Evolutionary conservation across 1,139 yeast species (phyloP).

Genomic region (Candida tropicalis): DNA sequence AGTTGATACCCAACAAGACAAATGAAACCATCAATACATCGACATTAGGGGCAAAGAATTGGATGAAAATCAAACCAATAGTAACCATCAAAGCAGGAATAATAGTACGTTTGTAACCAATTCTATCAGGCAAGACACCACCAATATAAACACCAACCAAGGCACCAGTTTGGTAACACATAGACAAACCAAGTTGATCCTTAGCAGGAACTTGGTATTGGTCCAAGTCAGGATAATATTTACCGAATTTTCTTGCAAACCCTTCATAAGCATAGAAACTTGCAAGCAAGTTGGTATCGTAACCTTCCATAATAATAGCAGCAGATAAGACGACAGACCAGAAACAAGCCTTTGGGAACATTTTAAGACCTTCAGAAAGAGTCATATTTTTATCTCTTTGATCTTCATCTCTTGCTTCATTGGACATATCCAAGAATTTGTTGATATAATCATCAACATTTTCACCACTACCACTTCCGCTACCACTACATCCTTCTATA

Average conservation of each 20-base stretch:
- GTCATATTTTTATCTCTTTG: conserved; percentile 45
- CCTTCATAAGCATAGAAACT: conserved; percentile 43
- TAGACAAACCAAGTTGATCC: conserved; percentile 51
- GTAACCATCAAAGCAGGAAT: conserved; percentile 37
- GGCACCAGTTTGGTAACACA: conserved; percentile 49
- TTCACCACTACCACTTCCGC: conserved; percentile 19
- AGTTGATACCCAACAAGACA: conserved; percentile 48
- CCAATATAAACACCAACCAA: conserved; percentile 48
- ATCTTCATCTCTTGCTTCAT: conserved; percentile 42
- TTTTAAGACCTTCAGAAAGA: conserved; percentile 42
- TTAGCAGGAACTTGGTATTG: conserved; percentile 43
- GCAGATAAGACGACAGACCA: conserved; percentile 44
- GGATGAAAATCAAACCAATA: conserved; percentile 48
- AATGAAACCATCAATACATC: conserved; percentile 49
- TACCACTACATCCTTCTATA: conserved; percentile 19
- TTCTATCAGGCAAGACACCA: conserved; percentile 46
- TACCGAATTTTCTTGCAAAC: conserved; percentile 38
- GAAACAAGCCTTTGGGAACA: conserved; percentile 44
- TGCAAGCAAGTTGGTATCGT: conserved; percentile 39
- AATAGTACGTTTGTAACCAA: conserved; percentile 50
- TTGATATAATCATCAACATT: conserved; percentile 37
- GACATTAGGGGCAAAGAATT: conserved; percentile 48
- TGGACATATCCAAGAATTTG: conserved; percentile 47
- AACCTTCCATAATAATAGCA: conserved; percentile 49
- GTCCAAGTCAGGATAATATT: conserved; percentile 25